phyloP scores from a whole-genome alignment of 208 protist species.

The Leishmania amazonensis region DNA sequence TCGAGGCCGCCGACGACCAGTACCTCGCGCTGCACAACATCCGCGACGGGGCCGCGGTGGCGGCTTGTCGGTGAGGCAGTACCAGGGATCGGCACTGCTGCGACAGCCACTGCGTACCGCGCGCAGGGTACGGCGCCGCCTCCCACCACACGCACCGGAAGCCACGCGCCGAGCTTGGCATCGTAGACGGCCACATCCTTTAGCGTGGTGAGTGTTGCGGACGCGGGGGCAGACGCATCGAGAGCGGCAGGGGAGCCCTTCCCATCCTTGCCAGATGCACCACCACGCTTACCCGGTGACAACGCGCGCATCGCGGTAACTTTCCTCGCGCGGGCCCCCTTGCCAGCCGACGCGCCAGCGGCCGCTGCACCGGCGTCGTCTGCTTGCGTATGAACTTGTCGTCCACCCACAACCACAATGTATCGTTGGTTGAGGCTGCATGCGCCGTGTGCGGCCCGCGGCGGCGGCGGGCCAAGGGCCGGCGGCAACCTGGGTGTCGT shows the following conservation, averaged over 20 bases:
- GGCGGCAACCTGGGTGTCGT: background rate
- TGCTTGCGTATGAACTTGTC: conserved; percentile 34
- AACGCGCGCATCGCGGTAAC: background rate
- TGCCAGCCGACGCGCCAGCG: background rate
- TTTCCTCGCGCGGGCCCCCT: conserved; percentile 31
- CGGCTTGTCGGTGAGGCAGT: background rate
- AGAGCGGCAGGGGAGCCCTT: background rate
- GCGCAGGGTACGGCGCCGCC: conserved; percentile 32
- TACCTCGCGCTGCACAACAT: conserved; percentile 43
- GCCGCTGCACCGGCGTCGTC: conserved; percentile 7
- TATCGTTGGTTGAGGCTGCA: conserved; percentile 61
- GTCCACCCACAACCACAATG: conserved; percentile 70
- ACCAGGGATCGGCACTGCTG: conserved; percentile 37
- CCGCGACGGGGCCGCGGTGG: conserved; percentile 17
- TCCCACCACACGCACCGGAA: conserved; percentile 54
- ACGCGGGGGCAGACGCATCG: conserved; percentile 7
- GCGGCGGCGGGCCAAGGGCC: conserved; percentile 29
- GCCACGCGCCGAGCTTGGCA: conserved; percentile 37
- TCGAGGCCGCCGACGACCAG: conserved; percentile 75
- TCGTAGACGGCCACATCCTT: conserved; percentile 57
- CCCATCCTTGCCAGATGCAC: conserved; percentile 3
- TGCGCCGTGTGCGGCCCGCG: conserved; percentile 66
- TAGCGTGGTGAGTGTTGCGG: conserved; percentile 22
- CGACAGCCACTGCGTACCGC: conserved; percentile 61
- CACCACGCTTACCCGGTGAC: conserved; percentile 20